Conservation (phyloP, 352 stramenopile species). For the Pythium pyrilobum region DNA sequence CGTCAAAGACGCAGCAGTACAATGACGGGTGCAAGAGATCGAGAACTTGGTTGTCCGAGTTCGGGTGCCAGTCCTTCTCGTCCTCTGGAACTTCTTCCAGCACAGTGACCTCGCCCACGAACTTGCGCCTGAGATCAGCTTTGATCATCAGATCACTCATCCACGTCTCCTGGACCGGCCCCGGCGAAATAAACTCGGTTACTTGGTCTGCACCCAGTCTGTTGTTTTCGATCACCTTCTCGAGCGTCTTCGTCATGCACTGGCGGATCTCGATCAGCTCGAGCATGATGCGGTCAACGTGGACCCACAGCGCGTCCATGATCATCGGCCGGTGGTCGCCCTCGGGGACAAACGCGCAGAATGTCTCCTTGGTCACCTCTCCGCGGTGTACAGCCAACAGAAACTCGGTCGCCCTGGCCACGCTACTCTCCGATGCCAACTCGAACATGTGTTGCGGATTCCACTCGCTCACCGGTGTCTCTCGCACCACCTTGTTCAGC, state of each 20-base stretch:
- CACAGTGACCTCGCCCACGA: conserved; percentile 18
- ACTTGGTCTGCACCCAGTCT: background rate
- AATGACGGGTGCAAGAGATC: conserved; percentile 60
- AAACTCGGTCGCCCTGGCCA: conserved; percentile 1
- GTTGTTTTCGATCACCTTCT: conserved; percentile 17
- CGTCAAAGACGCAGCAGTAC: conserved; percentile 46
- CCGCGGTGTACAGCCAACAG: conserved; percentile 8
- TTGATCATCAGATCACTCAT: conserved; percentile 29
- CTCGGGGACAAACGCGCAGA: background rate
- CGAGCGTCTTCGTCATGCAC: conserved; percentile 13
- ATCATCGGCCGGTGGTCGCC: conserved; percentile 2
- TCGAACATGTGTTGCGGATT: background rate
- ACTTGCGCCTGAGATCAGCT: conserved; percentile 20
- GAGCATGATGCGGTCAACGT: conserved; percentile 15
- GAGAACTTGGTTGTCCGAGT: conserved; percentile 41
- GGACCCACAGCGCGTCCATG: conserved; percentile 10
- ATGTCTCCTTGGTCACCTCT: conserved; percentile 11
- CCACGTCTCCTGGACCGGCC: conserved; percentile 29
- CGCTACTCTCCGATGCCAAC: background rate
- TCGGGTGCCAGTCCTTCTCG: conserved; percentile 52
- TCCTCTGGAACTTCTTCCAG: conserved; percentile 36
- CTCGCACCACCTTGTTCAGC: background rate
- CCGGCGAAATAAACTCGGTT: conserved; percentile 22
- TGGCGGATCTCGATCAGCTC: conserved; percentile 8
- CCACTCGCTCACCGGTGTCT: conserved; percentile 1